phyloP scores from a whole-genome alignment of 805 yeast genomes.

The Martiniozyma abietophila region DNA sequence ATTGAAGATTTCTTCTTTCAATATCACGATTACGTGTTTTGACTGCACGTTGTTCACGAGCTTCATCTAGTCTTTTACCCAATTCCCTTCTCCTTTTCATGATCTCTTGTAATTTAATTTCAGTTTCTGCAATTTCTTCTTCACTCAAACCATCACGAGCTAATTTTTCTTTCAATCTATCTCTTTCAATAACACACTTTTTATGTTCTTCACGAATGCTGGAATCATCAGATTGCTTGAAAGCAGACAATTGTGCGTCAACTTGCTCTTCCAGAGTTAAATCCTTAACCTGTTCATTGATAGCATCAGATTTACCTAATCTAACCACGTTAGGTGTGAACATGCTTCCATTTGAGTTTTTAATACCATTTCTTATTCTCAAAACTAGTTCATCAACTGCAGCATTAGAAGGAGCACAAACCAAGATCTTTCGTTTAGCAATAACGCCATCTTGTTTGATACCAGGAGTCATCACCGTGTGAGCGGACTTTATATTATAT shows the following conservation, averaged over 20 bases:
- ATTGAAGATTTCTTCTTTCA: conserved; percentile 67
- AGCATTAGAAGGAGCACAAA: conserved; percentile 98
- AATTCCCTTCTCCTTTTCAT: conserved; percentile 55
- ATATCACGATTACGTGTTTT: conserved; percentile 69
- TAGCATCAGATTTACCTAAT: conserved; percentile 82
- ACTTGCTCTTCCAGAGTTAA: conserved; percentile 80
- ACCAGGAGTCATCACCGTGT: conserved; percentile 11
- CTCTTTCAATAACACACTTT: conserved; percentile 48
- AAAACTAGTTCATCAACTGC: conserved; percentile 94
- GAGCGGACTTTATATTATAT: conserved; percentile 7
- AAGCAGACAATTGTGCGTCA: conserved; percentile 41
- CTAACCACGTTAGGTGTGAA: conserved; percentile 68
- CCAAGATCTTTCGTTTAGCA: conserved; percentile 49
- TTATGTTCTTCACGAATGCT: conserved; percentile 42
- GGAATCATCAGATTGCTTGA: conserved; percentile 31
- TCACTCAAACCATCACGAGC: conserved; percentile 22
- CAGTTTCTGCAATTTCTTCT: conserved; percentile 40
- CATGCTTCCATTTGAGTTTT: conserved; percentile 40
- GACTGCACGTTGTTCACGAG: conserved; percentile 63
- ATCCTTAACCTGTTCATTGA: conserved; percentile 72
- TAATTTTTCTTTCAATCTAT: conserved; percentile 37
- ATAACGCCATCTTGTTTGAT: conserved; percentile 5
- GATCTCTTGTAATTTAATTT: conserved; percentile 44
- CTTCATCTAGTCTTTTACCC: conserved; percentile 67
- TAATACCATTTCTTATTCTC: conserved; percentile 68